Evolutionary conservation across 23 red algal species (phyloP), one percentile per base, ranked within the genome.

Genomic region (Rhodosorus marinus): DNA sequence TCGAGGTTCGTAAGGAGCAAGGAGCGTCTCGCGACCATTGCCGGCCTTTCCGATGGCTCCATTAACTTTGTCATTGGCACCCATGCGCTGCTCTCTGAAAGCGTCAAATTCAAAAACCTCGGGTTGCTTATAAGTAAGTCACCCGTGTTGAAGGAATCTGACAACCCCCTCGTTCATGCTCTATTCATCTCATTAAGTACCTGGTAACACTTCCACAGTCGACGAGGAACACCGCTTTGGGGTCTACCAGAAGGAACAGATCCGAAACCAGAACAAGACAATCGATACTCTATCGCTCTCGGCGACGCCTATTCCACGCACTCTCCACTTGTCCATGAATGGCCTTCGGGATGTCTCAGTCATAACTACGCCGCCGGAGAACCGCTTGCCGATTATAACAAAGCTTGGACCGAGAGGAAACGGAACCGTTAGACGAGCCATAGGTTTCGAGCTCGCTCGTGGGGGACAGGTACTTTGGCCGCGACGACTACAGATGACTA

Each of bases 161-260:
- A n/a, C n/a, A n/a, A n/a, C n/a, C n/a, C n/a, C n/a, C n/a, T n/a
- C n/a, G n/a, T n/a, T n/a, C n/a, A n/a, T n/a, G n/a, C n/a, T n/a
- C n/a, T n/a, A n/a, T n/a, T n/a, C n/a, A n/a, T n/a, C n/a, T n/a
- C n/a, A n/a, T n/a, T n/a, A n/a, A n/a, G n/a, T n/a, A n/a, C n/a
- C n/a, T n/a, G n/a, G n/a, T n/a, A n/a, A n/a, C n/a, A n/a, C n/a
- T n/a, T n/a, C n/a, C n/a, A n/a, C n/a, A 41, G 79, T 98, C 23
- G 90, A 98, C 63, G 90, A 98, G 28, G 90, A 98, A 36, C 90
- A 98, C 8, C 57, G 90, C 9, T 83, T 98, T 62, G 90, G 90
- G n/a, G 90, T 98, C 6, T 81, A 81, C 34, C 78, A 84, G 6
- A 98, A 98, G 72, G 90, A 98, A 48, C 73, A 81, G 35, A 70